Base-by-base conservation (phyloP, 176 grass and related monocot species). In the Triticum monococcum region DNA sequence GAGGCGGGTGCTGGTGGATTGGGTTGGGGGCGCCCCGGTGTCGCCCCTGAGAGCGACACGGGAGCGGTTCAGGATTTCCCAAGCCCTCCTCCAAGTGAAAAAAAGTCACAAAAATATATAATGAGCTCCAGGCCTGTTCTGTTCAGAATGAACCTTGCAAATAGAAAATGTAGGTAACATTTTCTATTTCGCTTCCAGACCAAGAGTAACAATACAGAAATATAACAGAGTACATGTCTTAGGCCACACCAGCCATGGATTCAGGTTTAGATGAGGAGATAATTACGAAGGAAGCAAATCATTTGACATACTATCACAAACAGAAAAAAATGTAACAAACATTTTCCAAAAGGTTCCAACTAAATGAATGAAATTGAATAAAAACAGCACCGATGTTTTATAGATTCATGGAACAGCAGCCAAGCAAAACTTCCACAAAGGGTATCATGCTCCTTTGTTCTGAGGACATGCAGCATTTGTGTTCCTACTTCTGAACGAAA, bases 361-460 rank as follows among this genome's bases (percentile, higher is more conserved):
- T 31, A 18, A 9, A 76, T 9, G 16, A 31, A 46, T 20, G 45
- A 31, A 52, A 5, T 54, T 52, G 14, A 76, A 31, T 76, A 76
- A 52, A 20, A 76, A 8, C 8, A 11, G 45, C 25, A 0, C 1
- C 7, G 24, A 31, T 31, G 43, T 10, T 18, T 30, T 75, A 46
- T 52, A 50, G 72, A 76, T 54, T 76, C 45, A 54, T 76, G 25
- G 7, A 77, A 17, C 28, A 22, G 48, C 46, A 17, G 18, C 45
- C 17, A 28, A 77, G 9, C 74, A 57, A 56, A 77, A 56, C 4
- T 77, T 56, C 48, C 1, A 77, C 17, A 30, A 54, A 52, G 46
- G 8, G 24, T 76, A 76, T 77, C 45, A 77, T 59, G 81, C 61
- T 84, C 57, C 62, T 80, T 77, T 84, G 46, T 84, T 89, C 48